phyloP scores from a whole-genome alignment of 352 stramenopile genomes.

The Globisporangium paroecandrum region DNA sequence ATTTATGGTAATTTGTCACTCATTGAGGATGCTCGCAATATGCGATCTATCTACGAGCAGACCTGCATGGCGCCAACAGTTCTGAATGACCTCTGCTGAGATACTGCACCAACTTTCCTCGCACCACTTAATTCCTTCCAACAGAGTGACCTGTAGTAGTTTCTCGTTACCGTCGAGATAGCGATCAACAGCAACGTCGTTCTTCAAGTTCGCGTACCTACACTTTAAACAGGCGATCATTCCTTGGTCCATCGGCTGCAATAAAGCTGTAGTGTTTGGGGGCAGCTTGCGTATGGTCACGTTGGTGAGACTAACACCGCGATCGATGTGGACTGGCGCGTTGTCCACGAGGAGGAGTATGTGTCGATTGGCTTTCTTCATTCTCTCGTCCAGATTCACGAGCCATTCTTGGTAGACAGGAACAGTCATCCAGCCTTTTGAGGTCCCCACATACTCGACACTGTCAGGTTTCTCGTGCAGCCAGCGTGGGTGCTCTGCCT shows the following conservation, averaged over 20 bases:
- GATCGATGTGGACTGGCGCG: neutral
- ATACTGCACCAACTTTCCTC: neutral
- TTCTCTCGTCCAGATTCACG: neutral
- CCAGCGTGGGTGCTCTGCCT: neutral
- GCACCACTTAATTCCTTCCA: neutral
- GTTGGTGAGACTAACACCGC: neutral
- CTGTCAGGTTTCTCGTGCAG: neutral
- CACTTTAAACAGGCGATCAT: neutral
- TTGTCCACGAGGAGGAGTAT: neutral
- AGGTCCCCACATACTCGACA: neutral
- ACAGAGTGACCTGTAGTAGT: neutral
- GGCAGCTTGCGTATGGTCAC: neutral
- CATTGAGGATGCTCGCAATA: conserved; percentile 1
- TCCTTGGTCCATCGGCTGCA: neutral
- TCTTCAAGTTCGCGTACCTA: neutral
- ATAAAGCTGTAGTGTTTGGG: neutral
- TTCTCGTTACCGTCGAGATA: neutral
- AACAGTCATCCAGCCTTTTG: too few species aligned
- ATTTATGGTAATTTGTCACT: conserved; percentile 1
- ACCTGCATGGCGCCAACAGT: neutral
- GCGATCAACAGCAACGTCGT: neutral
- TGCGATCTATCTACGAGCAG: neutral
- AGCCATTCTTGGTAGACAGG: neutral
- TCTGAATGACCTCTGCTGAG: neutral
- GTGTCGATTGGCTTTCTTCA: neutral